Conservation (phyloP, 805 yeast species). For the Saccharomycopsis fodiens region DNA sequence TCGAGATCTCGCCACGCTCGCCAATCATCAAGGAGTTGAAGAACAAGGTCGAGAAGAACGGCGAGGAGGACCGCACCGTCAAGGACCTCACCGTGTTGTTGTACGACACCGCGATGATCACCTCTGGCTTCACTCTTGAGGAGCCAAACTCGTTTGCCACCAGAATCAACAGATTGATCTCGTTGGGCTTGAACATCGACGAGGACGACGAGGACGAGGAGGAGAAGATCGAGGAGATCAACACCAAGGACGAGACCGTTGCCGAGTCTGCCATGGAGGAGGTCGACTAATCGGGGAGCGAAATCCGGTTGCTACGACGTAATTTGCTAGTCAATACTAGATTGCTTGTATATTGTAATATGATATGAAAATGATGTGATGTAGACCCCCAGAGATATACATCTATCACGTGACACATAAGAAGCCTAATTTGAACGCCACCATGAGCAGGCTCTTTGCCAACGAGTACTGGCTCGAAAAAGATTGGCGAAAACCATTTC, state of each 20-base stretch:
- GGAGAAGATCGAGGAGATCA: conserved; percentile 34
- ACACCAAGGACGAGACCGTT: conserved; percentile 41
- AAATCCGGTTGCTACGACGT: no score
- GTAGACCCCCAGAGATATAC: no score
- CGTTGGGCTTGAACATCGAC: conserved; percentile 94
- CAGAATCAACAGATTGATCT: conserved; percentile 96
- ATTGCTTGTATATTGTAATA: not conserved
- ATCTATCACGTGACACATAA: no score
- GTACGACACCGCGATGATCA: conserved; percentile 95
- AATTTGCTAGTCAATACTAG: not conserved
- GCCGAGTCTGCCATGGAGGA: conserved; percentile 98
- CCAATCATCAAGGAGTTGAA: conserved; percentile 92
- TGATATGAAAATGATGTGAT: no score
- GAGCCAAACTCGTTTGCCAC: conserved; percentile 97
- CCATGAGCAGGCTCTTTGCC: no score
- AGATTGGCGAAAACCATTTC: no score
- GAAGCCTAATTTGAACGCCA: no score
- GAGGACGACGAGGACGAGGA: conserved; percentile 43
- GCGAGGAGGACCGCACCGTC: conserved; percentile 97
- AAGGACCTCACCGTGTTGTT: conserved; percentile 93
- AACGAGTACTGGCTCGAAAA: no score
- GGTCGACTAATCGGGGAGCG: conserved; percentile 60
- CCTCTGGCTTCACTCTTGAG: conserved; percentile 98
- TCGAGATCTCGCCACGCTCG: conserved; percentile 96
- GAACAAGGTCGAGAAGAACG: conserved; percentile 93